A percentile compares a stretch with the other conserved stretches of the same genome.
Evolutionary conservation across 1,284 basidiomycete species (phyloP).

Genomic region (Kwoniella shivajii): DNA sequence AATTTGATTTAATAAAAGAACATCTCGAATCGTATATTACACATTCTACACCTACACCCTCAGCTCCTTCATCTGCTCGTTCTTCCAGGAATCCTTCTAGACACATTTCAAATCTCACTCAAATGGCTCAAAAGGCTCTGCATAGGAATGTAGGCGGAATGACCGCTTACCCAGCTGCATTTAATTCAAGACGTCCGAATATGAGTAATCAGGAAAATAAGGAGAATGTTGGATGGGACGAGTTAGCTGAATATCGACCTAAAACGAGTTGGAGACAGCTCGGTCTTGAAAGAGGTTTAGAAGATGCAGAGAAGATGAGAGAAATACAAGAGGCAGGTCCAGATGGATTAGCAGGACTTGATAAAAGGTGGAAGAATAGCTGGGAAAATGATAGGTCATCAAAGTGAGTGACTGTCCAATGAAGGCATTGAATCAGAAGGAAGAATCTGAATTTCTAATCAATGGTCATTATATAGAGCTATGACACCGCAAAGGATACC

Average conservation of each 20-base stretch:
- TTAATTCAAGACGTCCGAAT: not conserved
- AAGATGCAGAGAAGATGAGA: slow-evolving; percentile 56
- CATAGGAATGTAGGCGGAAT: slow-evolving; percentile 40
- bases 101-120: slow-evolving; percentile 49
- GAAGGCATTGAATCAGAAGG: not conserved
- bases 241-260: slow-evolving; percentile 40
- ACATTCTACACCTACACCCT: slow-evolving; percentile 24
- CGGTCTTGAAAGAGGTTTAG: slow-evolving; percentile 24
- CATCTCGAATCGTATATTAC: slow-evolving; percentile 82
- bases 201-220: slow-evolving; percentile 3
- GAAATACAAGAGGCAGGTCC: slow-evolving; percentile 63
- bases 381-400: slow-evolving; percentile 71
- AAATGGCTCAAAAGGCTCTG: slow-evolving; percentile 47
- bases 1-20: slow-evolving; percentile 89
- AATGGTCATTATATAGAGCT: not conserved
- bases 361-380: slow-evolving; percentile 77
- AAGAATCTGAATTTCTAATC: not conserved
- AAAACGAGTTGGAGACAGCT: slow-evolving; percentile 40
- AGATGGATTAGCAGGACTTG: slow-evolving; percentile 68
- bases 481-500: slow-evolving; percentile 84
- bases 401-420: no score
- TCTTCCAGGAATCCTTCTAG: slow-evolving; percentile 33
- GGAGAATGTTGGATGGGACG: slow-evolving; percentile 41
- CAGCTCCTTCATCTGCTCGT: slow-evolving; percentile 12
- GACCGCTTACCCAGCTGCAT: slow-evolving; percentile 17